Base-by-base conservation (phyloP, 345 rosid genomes). In the Citrus australasica region DNA sequence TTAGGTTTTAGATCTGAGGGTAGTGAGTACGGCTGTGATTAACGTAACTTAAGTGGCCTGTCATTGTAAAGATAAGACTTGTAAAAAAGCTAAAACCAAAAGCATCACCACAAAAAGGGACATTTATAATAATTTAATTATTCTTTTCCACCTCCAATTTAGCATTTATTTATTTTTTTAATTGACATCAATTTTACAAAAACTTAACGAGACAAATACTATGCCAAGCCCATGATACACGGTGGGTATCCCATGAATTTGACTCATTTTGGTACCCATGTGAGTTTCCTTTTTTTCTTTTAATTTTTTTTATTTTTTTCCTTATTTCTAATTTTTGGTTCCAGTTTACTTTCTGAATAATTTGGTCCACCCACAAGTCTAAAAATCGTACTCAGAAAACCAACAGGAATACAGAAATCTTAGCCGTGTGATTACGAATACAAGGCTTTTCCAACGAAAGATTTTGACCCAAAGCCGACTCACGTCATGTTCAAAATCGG, bases 231-330 rank as follows among this genome's bases (percentile, higher is more conserved):
- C 78, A 73, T 64, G 74, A 70, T 22, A n/a, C 71, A 25, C 38
- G 64, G 83, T 74, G 81, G 83, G 83, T 4, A 64, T 78, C 58
- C 28, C 84, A 75, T 75, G 82, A 74, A 81, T 76, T 84, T 79
- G 83, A 78, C 76, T 60, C 61, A 7, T 67, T 71, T 76, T 78
- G 73, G 21, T 80, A 67, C 35, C 76, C 76, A 37, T 46, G 72
- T 76, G 79, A 53, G 22, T 53, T 67, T 76, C 72, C 37, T 30
- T 55, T 59, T 2, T 2, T 38, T 8, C 0, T 1, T 9, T 38
- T 25, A 0, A 25, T 25, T 38, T 38, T 24, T 37, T 37, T 37
- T 37, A 0, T 38, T 38, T 24, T 37, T 37, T 37, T 37, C 9
- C 9, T 37, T 37, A 0, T 13, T 66, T n/a, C n/a, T 5, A n/a